Base-by-base conservation (phyloP, 73 alveolate genomes). In the Paramecium biaurelia region DNA sequence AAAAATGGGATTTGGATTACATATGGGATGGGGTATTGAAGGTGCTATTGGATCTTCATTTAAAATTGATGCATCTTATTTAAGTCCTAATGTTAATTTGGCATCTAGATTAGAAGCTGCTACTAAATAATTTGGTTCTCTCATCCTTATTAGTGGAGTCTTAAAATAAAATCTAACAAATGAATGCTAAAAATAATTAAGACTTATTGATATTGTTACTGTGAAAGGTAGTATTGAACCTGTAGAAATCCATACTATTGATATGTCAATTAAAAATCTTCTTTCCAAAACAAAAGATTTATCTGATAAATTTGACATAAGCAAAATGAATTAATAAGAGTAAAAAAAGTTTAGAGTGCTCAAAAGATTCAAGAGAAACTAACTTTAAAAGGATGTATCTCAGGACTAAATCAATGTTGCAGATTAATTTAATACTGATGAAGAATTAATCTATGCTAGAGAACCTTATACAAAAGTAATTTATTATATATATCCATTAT, bases 11-110 rank as follows among this genome's bases (percentile, higher is more conserved):
- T 96, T 97, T 92, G 99, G 99, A 41, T 92, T 97, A 7, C 98
- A 96, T 82, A 89, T 96, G 68, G 99, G 99, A n/a, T 97, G 99
- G 99, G 97, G 99, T 0, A 97, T 97, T 45, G 99, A 97, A 47
- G 99, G 99, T 5, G 99, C 99, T 23, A 97, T 97, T 5, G 99
- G 99, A 21, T 92, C 98, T 28, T 87, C 88, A 37, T 97, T 94
- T 89, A 97, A 97, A 89, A 96, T 97, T 59, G 99, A 97, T 93
- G 99, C 99, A 3, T 96, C 99, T 24, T 97, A 97, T 93, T 93
- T 97, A 57, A 93, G 98, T n/a, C 99, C 99, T 0, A 97, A 97
- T 92, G 99, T 95, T 43, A 97, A 97, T 92, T 93, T 97, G 99
- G 99, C 99, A n/a, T 95, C 98, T 70, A 74, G 98, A 79, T 88